Percentiles rank a stretch among this genome's conserved stretches.
phyloP scores from a whole-genome alignment of 2,329 filamentous ascomycete species.

The Xylariaceae sp. region DNA sequence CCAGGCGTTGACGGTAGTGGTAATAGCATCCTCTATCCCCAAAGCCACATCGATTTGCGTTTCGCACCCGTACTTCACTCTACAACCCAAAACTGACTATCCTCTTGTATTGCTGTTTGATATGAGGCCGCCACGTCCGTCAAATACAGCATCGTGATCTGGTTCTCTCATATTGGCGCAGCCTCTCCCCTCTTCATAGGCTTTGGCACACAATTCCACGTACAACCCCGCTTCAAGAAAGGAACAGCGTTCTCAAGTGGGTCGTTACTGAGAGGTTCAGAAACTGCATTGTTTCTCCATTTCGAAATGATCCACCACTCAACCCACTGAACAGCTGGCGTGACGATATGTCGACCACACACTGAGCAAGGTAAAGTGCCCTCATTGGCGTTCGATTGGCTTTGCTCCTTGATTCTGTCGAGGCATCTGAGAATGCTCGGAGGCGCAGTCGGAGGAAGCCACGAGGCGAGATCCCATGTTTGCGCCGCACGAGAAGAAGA shows the following conservation, averaged over 20 bases:
- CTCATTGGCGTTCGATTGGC: conserved; percentile 33
- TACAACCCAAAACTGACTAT: background rate
- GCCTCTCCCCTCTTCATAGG: conserved; percentile 6
- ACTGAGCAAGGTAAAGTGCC: conserved; percentile 51
- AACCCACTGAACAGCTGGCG: conserved; percentile 56
- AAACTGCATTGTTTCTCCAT: background rate
- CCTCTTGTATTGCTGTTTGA: too few relatives aligned
- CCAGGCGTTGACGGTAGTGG: background rate
- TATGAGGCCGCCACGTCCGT: too few relatives aligned
- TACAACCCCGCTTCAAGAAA: conserved; percentile 21
- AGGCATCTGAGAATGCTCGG: conserved; percentile 39
- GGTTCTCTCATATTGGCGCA: background rate
- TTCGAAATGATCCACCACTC: conserved; percentile 53
- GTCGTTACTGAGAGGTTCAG: conserved; percentile 10
- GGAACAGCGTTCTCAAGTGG: conserved; percentile 18
- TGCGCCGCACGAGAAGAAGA: conserved; percentile 42
- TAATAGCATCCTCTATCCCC: too few relatives aligned
- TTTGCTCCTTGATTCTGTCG: conserved; percentile 36
- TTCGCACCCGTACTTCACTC: background rate
- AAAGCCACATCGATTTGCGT: too few relatives aligned
- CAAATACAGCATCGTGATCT: background rate
- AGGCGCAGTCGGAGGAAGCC: conserved; percentile 39
- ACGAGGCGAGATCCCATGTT: conserved; percentile 39
- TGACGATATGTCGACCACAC: conserved; percentile 46
- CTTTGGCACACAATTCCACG: conserved; percentile 14